Evolutionary conservation across 768 basidiomycete genomes (phyloP).

Genomic region (Pleurotus eryngii): DNA sequence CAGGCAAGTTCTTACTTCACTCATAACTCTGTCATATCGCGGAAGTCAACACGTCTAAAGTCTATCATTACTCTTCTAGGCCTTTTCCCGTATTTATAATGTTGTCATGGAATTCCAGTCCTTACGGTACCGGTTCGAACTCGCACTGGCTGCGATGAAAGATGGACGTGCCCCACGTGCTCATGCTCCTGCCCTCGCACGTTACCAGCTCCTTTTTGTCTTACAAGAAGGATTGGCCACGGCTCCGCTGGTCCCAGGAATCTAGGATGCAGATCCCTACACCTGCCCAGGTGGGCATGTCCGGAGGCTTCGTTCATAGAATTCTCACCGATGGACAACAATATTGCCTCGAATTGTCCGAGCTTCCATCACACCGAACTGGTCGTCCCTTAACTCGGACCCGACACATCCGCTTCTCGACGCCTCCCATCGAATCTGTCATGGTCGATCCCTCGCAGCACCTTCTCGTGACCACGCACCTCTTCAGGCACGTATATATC

Average conservation of each 20-base stretch:
- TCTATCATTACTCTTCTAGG: constrained; percentile 26
- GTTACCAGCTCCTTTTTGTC: constrained; percentile 41
- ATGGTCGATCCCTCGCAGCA: constrained; percentile 43
- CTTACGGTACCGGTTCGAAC: constrained; percentile 48
- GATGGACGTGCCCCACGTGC: constrained; percentile 42
- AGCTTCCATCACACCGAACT: constrained; percentile 48
- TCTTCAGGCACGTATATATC: constrained; percentile 28
- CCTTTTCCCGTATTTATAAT: constrained; percentile 40
- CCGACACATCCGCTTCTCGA: constrained; percentile 42
- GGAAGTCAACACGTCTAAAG: constrained; percentile 7
- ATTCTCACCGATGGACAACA: constrained; percentile 36
- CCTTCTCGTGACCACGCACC: constrained; percentile 41
- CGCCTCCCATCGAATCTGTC: constrained; percentile 40
- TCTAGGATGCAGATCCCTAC: constrained; percentile 36
- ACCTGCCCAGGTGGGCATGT: constrained; percentile 36
- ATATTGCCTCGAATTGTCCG: constrained; percentile 38
- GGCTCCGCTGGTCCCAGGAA: constrained; percentile 45
- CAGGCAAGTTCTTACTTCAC: constrained; percentile 30
- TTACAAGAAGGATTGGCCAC: constrained; percentile 49
- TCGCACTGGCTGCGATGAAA: constrained; percentile 47
- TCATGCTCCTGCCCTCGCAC: constrained; percentile 33
- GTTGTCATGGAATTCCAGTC: constrained; percentile 45
- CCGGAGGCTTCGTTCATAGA: constrained; percentile 45
- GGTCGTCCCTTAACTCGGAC: constrained; percentile 40
- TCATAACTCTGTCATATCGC: background rate